These are phyloP conservation scores for Evansstolkia leycettana DNA, from an alignment of 495 filamentous ascomycete species.

Conservation along the genomic window DNA sequence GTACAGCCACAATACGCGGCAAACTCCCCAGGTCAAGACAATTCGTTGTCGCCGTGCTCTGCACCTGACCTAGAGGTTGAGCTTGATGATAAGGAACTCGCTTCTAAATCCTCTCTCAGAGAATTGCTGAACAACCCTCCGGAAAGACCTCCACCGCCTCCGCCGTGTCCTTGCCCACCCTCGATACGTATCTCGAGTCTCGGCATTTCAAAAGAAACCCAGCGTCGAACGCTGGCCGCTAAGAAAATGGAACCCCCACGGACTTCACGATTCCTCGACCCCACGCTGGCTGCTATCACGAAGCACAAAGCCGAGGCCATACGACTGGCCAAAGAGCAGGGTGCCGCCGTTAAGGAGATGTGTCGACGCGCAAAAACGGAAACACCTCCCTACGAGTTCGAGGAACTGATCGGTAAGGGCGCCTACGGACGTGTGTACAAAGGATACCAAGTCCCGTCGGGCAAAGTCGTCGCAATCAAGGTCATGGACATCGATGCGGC, in stretches of 20 bases:
- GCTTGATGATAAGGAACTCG: too few species aligned
- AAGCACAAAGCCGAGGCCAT: constrained; percentile 37
- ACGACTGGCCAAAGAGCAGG: constrained; percentile 37
- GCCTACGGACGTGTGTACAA: constrained; percentile 92
- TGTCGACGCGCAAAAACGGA: constrained; percentile 34
- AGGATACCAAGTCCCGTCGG: constrained; percentile 44
- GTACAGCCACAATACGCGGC: too few species aligned
- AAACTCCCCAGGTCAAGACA: too few species aligned
- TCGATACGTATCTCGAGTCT: too few species aligned
- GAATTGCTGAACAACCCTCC: too few species aligned
- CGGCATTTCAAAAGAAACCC: too few species aligned
- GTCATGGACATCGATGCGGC: constrained; percentile 88
- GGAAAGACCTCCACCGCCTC: too few species aligned
- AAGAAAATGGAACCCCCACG: constrained; percentile 17
- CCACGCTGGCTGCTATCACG: constrained; percentile 35
- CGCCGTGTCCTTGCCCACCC: too few species aligned
- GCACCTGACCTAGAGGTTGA: too few species aligned
- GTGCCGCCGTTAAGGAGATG: constrained; percentile 34
- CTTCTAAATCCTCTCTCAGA: too few species aligned
- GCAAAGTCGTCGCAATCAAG: constrained; percentile 75
- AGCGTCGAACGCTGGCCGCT: too few species aligned
- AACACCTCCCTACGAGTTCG: constrained; percentile 57
- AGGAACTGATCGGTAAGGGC: constrained; percentile 92
- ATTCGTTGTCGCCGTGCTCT: too few species aligned
- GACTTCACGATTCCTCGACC: constrained; percentile 26